A percentile compares a stretch with the other conserved stretches of the same genome.
These are phyloP conservation scores for Corynascus novoguineensis DNA, from an alignment of 495 filamentous ascomycete species.

Conservation along the genomic window DNA sequence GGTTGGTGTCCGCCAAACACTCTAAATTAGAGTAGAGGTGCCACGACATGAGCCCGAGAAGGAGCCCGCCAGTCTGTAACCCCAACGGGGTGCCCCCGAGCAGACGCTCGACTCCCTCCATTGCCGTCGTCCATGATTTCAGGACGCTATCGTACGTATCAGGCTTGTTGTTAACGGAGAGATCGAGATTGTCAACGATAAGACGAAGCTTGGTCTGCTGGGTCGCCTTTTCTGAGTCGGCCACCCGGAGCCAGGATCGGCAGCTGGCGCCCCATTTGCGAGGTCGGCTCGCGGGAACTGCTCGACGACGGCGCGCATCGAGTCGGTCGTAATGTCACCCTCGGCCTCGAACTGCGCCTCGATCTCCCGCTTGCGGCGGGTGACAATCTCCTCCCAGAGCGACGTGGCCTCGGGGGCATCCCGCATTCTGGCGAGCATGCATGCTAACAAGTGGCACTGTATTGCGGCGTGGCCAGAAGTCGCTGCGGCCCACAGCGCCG, in stretches of 20 bases:
- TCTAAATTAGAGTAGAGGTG: conserved; percentile 37
- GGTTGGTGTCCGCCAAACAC: conserved; percentile 16
- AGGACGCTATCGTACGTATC: conserved; percentile 17
- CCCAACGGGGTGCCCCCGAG: conserved; percentile 23
- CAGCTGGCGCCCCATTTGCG: conserved; percentile 37
- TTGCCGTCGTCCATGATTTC: conserved; percentile 25
- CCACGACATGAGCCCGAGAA: conserved; percentile 34
- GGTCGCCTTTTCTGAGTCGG: conserved; percentile 21
- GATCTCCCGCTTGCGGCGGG: conserved; percentile 14
- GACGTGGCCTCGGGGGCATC: conserved; percentile 32
- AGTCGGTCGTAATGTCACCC: too few species aligned
- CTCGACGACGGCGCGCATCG: too few species aligned
- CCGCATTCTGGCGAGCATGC: conserved; percentile 35
- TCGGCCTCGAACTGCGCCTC: conserved; percentile 17
- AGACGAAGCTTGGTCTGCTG: conserved; percentile 28
- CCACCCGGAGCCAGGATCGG: conserved; percentile 33
- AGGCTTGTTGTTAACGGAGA: conserved; percentile 21
- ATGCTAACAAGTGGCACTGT: conserved; percentile 23
- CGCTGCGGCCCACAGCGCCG: conserved; percentile 1
- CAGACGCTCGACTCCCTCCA: conserved; percentile 25
- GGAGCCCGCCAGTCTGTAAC: conserved; percentile 18
- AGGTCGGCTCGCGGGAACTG: conserved; percentile 25
- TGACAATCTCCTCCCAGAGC: conserved; percentile 30
- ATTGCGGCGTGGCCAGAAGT: not conserved
- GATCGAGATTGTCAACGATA: conserved; percentile 33